Evolutionary conservation across 2,329 filamentous ascomycete species (phyloP), one percentile per base, ranked within the genome.

Genomic region (Hymenoscyphus occultus): DNA sequence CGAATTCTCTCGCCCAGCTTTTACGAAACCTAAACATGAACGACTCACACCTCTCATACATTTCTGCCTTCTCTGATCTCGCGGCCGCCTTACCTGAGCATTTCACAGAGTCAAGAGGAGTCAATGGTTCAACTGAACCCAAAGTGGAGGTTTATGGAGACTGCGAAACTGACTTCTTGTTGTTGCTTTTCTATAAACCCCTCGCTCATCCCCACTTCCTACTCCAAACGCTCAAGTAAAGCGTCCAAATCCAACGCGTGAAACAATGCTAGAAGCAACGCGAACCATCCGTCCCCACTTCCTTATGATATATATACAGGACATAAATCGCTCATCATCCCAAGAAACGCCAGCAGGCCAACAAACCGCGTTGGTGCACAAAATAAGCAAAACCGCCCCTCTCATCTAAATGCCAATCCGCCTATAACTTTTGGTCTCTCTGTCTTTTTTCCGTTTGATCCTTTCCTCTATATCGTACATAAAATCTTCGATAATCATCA

Each of bases 391-490:
- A 35, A 22, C 59, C 59, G 39, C 42, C 42, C 42, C 16, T 61
- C 59, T 61, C 59, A 31, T 56, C 60, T 62, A 51, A n/a, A 35
- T 58, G 31, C 35, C 56, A 32, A 42, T 59, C 57, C 32, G 13
- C 57, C 19, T 45, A 22, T 59, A 42, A 59, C 60, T 51, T 51
- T 62, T 56, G 48, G 31, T 62, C 39, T 62, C 56, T 28, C 45
- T 40, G 31, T 35, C 48, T 39, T 31, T 56, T 56, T 35, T 48
- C 60, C 45, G 19, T 62, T 62, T 61, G 42, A 54, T 22, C n/a
- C 35, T 42, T 32, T 35, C 48, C 22, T 62, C 60, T 62, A 62
- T 48, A 61, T 62, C 48, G 60, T 62, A 62, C 60, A 62, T 12
- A 28, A 28, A 28, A 54, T 22, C 48, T 35, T 19, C 48, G 48